Percentiles rank a stretch among this genome's conserved stretches.
phyloP scores from a whole-genome alignment of 2,329 filamentous ascomycete species.

The Penicillium psychrosexuale region DNA sequence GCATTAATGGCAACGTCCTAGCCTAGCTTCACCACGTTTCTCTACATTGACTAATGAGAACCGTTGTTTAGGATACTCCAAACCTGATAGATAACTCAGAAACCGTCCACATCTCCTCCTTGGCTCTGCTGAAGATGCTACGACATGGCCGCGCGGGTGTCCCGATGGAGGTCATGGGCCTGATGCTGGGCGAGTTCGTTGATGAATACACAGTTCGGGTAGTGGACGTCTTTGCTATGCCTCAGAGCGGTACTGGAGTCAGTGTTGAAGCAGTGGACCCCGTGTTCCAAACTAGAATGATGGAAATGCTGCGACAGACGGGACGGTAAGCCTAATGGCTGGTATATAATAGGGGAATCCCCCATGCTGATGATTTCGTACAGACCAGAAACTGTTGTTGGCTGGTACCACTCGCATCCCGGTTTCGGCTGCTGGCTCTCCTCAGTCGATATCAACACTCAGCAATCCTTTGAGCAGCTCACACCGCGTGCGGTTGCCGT shows the following conservation, averaged over 20 bases:
- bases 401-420: slow-evolving; percentile 99
- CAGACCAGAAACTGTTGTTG: slow-evolving; percentile 93
- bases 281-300: slow-evolving; percentile 99
- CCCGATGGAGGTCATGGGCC: slow-evolving; percentile 99
- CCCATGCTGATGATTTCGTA: slow-evolving; percentile 6
- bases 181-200: slow-evolving; percentile 98
- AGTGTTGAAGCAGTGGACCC: slow-evolving; percentile 98
- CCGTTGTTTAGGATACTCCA: slow-evolving; percentile 66
- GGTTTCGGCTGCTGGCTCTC: slow-evolving; percentile 99
- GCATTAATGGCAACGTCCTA: slow-evolving; percentile 1
- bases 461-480: slow-evolving; percentile 99
- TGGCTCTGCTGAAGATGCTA: slow-evolving; percentile 97
- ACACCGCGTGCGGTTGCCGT: slow-evolving; percentile 95
- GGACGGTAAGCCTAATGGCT: slow-evolving; percentile 64
- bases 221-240: slow-evolving; percentile 99
- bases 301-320: slow-evolving; percentile 98
- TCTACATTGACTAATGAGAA: background rate
- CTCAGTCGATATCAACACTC: slow-evolving; percentile 98
- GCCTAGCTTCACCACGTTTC: background rate
- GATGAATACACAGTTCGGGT: slow-evolving; percentile 98
- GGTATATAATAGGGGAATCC: background rate
- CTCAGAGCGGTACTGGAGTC: slow-evolving; percentile 95
- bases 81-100: slow-evolving; percentile 98
- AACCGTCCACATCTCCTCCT: slow-evolving; percentile 97
- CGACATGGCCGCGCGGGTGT: slow-evolving; percentile 95